phyloP scores from a whole-genome alignment of 2,329 filamentous ascomycete genomes.

The Talaromyces sp. region DNA sequence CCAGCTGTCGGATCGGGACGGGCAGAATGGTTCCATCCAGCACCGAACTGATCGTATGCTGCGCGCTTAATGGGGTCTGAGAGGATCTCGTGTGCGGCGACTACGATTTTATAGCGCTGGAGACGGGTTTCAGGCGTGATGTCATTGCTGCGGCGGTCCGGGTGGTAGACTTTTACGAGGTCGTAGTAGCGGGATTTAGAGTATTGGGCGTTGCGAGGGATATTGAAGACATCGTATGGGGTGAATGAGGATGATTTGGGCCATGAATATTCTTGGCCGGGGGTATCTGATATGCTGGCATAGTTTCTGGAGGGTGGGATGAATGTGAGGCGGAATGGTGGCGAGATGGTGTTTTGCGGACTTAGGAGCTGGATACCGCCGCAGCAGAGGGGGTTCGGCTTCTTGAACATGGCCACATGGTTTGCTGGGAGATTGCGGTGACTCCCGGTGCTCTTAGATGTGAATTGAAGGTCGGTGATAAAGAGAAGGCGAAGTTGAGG shows the following conservation, averaged over 20 bases:
- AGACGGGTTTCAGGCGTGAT: slow-evolving; percentile 64
- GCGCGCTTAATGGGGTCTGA: slow-evolving; percentile 76
- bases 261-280: slow-evolving; percentile 41
- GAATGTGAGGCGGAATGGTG: slow-evolving; percentile 29
- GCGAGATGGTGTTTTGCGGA: slow-evolving; percentile 17
- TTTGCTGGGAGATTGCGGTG: slow-evolving; percentile 25
- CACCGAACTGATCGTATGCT: slow-evolving; percentile 79
- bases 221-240: slow-evolving; percentile 85
- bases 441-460: slow-evolving; percentile 15
- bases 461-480: background rate
- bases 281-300: slow-evolving; percentile 37
- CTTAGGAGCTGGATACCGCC: slow-evolving; percentile 41
- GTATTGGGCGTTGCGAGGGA: slow-evolving; percentile 67
- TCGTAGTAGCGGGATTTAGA: slow-evolving; percentile 83
- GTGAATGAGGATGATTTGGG: slow-evolving; percentile 56
- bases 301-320: slow-evolving; percentile 27
- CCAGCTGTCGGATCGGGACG: slow-evolving; percentile 62
- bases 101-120: slow-evolving; percentile 87
- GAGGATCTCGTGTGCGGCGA: slow-evolving; percentile 85
- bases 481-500: background rate
- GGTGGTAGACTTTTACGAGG: slow-evolving; percentile 94
- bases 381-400: slow-evolving; percentile 43
- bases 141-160: slow-evolving; percentile 65
- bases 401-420: slow-evolving; percentile 53
- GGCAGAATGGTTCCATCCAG: slow-evolving; percentile 70